phyloP scores from a whole-genome alignment of 2,329 filamentous ascomycete genomes.

The Bisporella sp. region DNA sequence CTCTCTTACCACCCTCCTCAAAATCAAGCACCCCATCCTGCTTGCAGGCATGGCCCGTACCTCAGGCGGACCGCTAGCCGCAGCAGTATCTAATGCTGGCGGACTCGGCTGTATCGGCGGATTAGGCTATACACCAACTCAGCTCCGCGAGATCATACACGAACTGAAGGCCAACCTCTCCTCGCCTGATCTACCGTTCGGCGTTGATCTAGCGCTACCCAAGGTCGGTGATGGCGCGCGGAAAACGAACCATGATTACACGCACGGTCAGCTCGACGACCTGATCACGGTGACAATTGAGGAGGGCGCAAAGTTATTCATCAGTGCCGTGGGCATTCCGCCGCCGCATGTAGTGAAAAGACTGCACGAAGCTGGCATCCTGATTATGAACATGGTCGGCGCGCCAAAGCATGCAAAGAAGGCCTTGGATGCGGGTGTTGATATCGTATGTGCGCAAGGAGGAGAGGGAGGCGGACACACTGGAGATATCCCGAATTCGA shows the following conservation, averaged over 20 bases:
- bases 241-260: conserved; percentile 95
- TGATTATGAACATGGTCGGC: conserved; percentile 97
- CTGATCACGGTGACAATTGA: conserved; percentile 81
- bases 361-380: conserved; percentile 70
- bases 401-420: conserved; percentile 88
- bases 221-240: conserved; percentile 79
- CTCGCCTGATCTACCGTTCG: conserved; percentile 69
- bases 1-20: conserved; percentile 69
- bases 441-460: conserved; percentile 87
- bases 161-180: conserved; percentile 74
- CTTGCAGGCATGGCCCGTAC: conserved; percentile 92
- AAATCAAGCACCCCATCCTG: conserved; percentile 81
- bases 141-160: conserved; percentile 73
- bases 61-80: conserved; percentile 70
- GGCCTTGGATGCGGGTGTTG: conserved; percentile 77
- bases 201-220: conserved; percentile 84
- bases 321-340: conserved; percentile 82
- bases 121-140: conserved; percentile 64
- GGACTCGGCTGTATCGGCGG: conserved; percentile 69
- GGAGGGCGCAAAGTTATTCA: conserved; percentile 78
- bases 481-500: conserved; percentile 76
- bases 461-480: conserved; percentile 93
- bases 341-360: conserved; percentile 65
- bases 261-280: conserved; percentile 78
- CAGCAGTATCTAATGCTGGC: conserved; percentile 74